Conservation (phyloP, 352 stramenopile genomes). For the Pythium diclinum region DNA sequence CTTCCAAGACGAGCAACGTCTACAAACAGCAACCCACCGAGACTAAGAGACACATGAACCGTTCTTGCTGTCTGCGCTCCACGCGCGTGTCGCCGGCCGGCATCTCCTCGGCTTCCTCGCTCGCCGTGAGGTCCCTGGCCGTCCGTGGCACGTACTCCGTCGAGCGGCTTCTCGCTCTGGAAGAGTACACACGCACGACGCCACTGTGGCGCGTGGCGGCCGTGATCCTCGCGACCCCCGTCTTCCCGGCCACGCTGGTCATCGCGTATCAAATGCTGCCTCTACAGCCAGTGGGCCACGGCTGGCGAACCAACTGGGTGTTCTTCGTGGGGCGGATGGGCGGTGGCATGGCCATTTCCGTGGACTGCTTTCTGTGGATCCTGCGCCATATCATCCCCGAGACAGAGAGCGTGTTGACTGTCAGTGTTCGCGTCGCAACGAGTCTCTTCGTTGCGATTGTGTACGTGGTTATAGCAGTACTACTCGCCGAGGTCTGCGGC, state of each 20-base stretch:
- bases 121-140: too few relatives aligned
- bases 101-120: too few relatives aligned
- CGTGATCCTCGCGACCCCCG: constrained; percentile 2
- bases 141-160: constrained; percentile 22
- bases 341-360: background rate
- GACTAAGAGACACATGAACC: too few relatives aligned
- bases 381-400: background rate
- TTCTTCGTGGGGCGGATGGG: constrained; percentile 1
- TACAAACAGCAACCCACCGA: too few relatives aligned
- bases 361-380: background rate
- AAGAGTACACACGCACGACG: constrained; percentile 21
- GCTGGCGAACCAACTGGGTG: constrained; percentile 10
- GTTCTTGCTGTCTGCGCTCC: too few relatives aligned
- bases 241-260: background rate
- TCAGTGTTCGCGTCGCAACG: background rate
- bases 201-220: constrained; percentile 1
- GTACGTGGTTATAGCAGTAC: background rate
- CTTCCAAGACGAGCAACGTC: too few relatives aligned
- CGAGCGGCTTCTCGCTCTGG: constrained; percentile 21
- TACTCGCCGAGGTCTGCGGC: background rate
- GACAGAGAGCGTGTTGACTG: background rate
- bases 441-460: background rate
- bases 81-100: too few relatives aligned
- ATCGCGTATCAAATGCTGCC: constrained; percentile 13
- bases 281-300: background rate